phyloP scores from a whole-genome alignment of 139 green algal genomes.

The Coelastrella sp. region DNA sequence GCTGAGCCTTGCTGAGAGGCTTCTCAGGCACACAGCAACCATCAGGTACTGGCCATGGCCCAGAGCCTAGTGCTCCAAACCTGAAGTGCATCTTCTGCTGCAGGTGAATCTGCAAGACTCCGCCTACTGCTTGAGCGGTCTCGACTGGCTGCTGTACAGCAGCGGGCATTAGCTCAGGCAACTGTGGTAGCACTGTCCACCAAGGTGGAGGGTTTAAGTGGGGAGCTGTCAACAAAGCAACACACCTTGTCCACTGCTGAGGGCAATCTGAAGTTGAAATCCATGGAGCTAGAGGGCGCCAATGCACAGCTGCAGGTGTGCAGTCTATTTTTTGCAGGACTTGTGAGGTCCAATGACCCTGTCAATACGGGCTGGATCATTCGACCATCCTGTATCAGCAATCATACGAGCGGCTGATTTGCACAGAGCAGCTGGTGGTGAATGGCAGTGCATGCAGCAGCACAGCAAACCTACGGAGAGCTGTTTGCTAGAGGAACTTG shows the following conservation, averaged over 20 bases:
- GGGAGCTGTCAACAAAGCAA: not conserved
- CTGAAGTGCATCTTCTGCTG: not conserved
- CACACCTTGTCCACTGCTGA: not conserved
- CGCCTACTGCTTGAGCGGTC: constrained; percentile 23
- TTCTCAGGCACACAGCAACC: no score
- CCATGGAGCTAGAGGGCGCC: constrained; percentile 44
- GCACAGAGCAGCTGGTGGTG: no score
- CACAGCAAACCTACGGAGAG: not conserved
- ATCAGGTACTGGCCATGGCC: no score
- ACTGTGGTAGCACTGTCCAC: not conserved
- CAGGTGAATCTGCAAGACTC: not conserved
- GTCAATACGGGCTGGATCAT: not conserved
- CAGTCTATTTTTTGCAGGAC: not conserved
- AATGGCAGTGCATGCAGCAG: not conserved
- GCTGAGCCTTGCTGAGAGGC: not conserved
- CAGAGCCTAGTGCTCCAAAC: no score
- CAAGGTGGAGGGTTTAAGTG: not conserved
- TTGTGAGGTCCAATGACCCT: not conserved
- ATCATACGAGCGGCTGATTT: no score
- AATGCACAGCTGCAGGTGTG: constrained; percentile 45
- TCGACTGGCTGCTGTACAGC: constrained; percentile 26
- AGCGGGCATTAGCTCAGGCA: not conserved
- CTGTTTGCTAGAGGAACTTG: no score
- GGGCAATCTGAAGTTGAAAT: constrained; percentile 4
- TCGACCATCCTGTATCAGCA: no score